Evolutionary conservation across 495 filamentous ascomycete species (phyloP), one percentile per base, ranked within the genome.

Genomic region (Lineolata rhizophorae): DNA sequence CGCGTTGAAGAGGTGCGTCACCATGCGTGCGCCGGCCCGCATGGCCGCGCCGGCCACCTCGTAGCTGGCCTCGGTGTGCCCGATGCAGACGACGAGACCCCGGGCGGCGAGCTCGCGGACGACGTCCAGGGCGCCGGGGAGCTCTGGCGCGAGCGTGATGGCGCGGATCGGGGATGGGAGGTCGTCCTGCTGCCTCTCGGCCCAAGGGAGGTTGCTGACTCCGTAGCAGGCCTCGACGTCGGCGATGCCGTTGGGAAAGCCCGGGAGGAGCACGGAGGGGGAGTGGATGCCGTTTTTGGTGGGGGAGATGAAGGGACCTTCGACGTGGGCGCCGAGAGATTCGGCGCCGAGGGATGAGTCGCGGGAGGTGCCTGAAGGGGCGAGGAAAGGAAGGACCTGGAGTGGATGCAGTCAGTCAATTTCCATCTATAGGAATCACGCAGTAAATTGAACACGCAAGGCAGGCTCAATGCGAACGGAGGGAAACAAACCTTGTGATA

Each of bases 151-250:
- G 2, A 55, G 19, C 9, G 53, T 56, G 5, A 44, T 42, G 27
- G 55, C 38, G 35, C 55, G 54, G 27, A 55, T 32, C 9, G 35
- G 15, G 16, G 12, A 5, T 11, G 49, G 30, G 25, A 27, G 21
- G 30, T 16, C n/a, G n/a, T n/a, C n/a, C n/a, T n/a, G n/a, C n/a
- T n/a, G n/a, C n/a, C n/a, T n/a, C n/a, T n/a, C n/a, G n/a, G n/a
- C n/a, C n/a, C n/a, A n/a, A n/a, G n/a, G n/a, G 36, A 84, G 50
- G 43, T 82, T 81, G 12, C 55, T 43, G 2, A 53, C 43, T 30
- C 80, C 77, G 49, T 90, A 90, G 53, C 68, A 74, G 11, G 61
- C 51, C 31, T 70, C 55, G 3, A 85, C 53, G 38, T 74, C 67
- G 6, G 52, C 38, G 32, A 72, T 58, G 30, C 50, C 62, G 20